Conservation (phyloP, 176 grass and related monocot species). For the Cocos nucifera region DNA sequence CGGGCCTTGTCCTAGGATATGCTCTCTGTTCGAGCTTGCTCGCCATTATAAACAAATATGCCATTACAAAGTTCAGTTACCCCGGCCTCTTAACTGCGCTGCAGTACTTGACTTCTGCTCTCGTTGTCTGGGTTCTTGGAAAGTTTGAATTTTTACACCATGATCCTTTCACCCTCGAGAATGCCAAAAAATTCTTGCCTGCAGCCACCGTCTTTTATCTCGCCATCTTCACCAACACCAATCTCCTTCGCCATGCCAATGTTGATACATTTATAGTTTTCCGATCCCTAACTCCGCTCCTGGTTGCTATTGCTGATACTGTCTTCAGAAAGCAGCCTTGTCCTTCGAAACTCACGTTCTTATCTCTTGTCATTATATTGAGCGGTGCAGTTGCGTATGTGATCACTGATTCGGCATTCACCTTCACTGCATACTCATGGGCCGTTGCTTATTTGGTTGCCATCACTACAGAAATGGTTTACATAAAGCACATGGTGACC, state of each 20-base stretch:
- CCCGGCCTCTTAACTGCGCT: slow-evolving; percentile 18
- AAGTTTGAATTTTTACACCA: slow-evolving; percentile 11
- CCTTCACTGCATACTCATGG: slow-evolving; percentile 16
- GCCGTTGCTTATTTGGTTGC: slow-evolving; percentile 14
- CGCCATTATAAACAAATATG: slow-evolving; percentile 18
- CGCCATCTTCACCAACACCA: slow-evolving; percentile 20
- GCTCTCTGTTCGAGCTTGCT: slow-evolving; percentile 18
- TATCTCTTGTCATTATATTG: slow-evolving; percentile 7
- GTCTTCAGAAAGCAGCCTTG: slow-evolving; percentile 15
- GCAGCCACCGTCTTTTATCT: slow-evolving; percentile 17
- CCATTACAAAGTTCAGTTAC: slow-evolving; percentile 15
- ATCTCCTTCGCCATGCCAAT: slow-evolving; percentile 17
- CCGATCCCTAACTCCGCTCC: slow-evolving; percentile 8
- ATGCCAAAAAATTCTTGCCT: slow-evolving; percentile 14
- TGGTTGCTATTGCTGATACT: slow-evolving; percentile 16
- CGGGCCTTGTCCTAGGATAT: slow-evolving; percentile 13
- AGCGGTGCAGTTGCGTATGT: slow-evolving; percentile 10
- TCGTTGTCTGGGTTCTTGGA: slow-evolving; percentile 12
- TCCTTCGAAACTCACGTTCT: slow-evolving; percentile 16
- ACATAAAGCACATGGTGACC: slow-evolving; percentile 22
- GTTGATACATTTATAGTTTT: slow-evolving; percentile 19
- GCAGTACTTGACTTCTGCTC: slow-evolving; percentile 6
- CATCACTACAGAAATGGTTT: slow-evolving; percentile 17
- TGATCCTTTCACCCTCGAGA: slow-evolving; percentile 14
- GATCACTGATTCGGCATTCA: slow-evolving; percentile 18